phyloP scores from a whole-genome alignment of 2,329 filamentous ascomycete species.

The Harringtonia aguacate region DNA sequence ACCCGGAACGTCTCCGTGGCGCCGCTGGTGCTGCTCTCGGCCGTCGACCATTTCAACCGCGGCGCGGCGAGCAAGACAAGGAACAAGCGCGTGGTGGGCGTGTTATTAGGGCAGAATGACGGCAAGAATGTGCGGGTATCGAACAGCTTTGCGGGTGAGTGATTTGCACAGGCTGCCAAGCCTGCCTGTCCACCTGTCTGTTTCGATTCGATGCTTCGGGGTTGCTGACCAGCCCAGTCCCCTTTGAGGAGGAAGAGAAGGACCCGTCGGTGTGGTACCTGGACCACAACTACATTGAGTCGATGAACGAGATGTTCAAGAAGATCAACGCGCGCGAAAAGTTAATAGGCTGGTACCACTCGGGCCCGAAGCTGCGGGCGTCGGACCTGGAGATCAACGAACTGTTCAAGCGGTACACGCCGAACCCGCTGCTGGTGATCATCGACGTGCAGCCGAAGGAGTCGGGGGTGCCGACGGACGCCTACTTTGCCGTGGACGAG shows the following conservation, averaged over 20 bases:
- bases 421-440: slow-evolving; percentile 92
- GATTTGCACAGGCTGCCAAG: neutral
- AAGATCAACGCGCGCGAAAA: slow-evolving; percentile 99
- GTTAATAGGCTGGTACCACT: slow-evolving; percentile 99
- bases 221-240: slow-evolving; percentile 39
- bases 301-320: slow-evolving; percentile 99
- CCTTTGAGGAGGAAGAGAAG: slow-evolving; percentile 98
- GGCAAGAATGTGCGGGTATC: slow-evolving; percentile 94
- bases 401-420: slow-evolving; percentile 97
- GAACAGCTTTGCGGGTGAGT: slow-evolving; percentile 92
- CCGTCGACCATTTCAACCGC: slow-evolving; percentile 96
- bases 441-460: slow-evolving; percentile 98
- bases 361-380: slow-evolving; percentile 88
- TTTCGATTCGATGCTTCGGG: neutral
- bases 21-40: slow-evolving; percentile 92
- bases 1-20: slow-evolving; percentile 93
- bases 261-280: slow-evolving; percentile 98
- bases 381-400: slow-evolving; percentile 99
- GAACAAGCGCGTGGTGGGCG: slow-evolving; percentile 83
- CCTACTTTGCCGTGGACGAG: slow-evolving; percentile 98
- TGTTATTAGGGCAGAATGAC: slow-evolving; percentile 89
- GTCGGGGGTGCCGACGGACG: slow-evolving; percentile 93
- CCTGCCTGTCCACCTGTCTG: neutral
- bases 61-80: slow-evolving; percentile 76
- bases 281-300: slow-evolving; percentile 98